These are phyloP conservation scores for Lachnellula hyalina DNA, from an alignment of 2,329 filamentous ascomycete genomes.

Conservation along the genomic window DNA sequence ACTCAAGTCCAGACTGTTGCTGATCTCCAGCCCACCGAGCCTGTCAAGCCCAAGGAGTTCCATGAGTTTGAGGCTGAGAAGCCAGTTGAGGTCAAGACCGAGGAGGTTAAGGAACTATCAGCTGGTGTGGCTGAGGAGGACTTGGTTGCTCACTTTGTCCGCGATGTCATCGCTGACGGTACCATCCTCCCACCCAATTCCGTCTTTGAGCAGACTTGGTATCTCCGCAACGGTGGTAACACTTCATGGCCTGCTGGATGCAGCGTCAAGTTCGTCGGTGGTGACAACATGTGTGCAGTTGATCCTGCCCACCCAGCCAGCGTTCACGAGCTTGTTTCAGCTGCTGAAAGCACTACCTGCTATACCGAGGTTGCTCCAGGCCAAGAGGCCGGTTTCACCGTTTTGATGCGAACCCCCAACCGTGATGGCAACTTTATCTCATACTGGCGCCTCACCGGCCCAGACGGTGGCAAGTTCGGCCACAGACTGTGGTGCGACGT, in stretches of 20 bases:
- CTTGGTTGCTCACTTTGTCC: slow-evolving; percentile 65
- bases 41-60: slow-evolving; percentile 32
- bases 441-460: slow-evolving; percentile 89
- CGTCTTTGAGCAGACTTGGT: slow-evolving; percentile 87
- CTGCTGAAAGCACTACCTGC: slow-evolving; percentile 77
- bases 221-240: slow-evolving; percentile 77
- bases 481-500: slow-evolving; percentile 96
- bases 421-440: slow-evolving; percentile 79
- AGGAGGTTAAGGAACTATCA: slow-evolving; percentile 31
- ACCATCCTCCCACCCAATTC: slow-evolving; percentile 64
- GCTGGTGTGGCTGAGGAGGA: slow-evolving; percentile 28
- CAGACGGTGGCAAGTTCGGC: slow-evolving; percentile 77
- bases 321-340: slow-evolving; percentile 67
- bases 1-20: slow-evolving; percentile 67
- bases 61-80: slow-evolving; percentile 27
- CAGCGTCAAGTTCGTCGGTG: slow-evolving; percentile 84
- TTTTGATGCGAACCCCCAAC: slow-evolving; percentile 74
- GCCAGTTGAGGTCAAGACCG: slow-evolving; percentile 26
- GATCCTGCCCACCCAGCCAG: slow-evolving; percentile 76
- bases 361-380: slow-evolving; percentile 64
- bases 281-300: slow-evolving; percentile 93
- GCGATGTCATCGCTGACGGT: slow-evolving; percentile 75
- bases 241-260: slow-evolving; percentile 81
- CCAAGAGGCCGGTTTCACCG: slow-evolving; percentile 73
- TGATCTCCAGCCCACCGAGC: slow-evolving; percentile 60